Evolutionary conservation across 768 basidiomycete genomes (phyloP).

Genomic region (Asterophora parasitica): DNA sequence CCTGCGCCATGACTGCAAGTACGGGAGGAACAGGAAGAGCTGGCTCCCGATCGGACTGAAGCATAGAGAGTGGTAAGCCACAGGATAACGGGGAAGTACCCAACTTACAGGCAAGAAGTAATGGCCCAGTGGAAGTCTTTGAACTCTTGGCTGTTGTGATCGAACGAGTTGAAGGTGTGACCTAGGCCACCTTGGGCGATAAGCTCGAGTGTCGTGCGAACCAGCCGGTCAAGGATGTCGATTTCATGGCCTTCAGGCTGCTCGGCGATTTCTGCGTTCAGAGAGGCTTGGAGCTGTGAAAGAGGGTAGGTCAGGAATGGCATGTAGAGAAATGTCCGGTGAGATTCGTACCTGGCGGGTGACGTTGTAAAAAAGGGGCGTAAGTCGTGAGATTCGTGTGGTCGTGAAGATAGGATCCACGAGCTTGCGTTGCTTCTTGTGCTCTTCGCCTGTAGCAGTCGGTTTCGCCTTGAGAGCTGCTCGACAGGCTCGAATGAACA

Average conservation of each 20-base stretch:
- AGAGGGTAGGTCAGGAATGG: no score
- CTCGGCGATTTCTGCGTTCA: slow-evolving; percentile 6
- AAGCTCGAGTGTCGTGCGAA: slow-evolving; percentile 14
- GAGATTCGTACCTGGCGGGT: slow-evolving; percentile 15
- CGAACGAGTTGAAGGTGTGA: slow-evolving; percentile 18
- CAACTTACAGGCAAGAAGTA: slow-evolving; percentile 13
- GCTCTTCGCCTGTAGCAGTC: slow-evolving; percentile 17
- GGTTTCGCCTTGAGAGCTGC: not conserved
- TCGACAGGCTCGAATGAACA: not conserved
- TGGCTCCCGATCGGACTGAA: slow-evolving; percentile 20
- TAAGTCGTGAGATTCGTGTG: slow-evolving; percentile 19
- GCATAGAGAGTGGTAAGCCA: not conserved
- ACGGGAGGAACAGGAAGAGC: slow-evolving; percentile 21
- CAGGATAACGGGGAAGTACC: not conserved
- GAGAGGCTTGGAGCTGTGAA: slow-evolving; percentile 7
- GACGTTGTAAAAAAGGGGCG: slow-evolving; percentile 20
- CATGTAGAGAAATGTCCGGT: not conserved
- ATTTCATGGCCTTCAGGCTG: slow-evolving; percentile 6
- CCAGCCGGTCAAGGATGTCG: slow-evolving; percentile 14
- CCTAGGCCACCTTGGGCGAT: slow-evolving; percentile 16
- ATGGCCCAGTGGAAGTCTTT: slow-evolving; percentile 16
- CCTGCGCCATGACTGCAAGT: slow-evolving; percentile 20
- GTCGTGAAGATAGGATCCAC: slow-evolving; percentile 21
- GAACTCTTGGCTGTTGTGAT: slow-evolving; percentile 14
- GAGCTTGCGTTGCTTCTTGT: slow-evolving; percentile 23